Evolutionary conservation across 2,329 filamentous ascomycete genomes (phyloP).

Genomic region (Penicillium griseofulvum): DNA sequence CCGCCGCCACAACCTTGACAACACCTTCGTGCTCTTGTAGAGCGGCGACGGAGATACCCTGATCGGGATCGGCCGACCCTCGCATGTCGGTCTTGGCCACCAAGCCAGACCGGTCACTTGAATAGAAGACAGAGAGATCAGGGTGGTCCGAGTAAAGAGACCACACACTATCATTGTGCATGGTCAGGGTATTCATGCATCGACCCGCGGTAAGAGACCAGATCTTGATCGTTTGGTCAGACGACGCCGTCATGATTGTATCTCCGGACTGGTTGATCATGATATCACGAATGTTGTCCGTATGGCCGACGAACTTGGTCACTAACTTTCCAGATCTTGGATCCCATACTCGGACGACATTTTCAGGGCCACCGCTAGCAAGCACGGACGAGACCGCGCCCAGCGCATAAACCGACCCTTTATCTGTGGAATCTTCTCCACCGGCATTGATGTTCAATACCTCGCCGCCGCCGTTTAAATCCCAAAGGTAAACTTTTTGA

Average conservation of each 20-base stretch:
- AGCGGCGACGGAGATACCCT: constrained; percentile 85
- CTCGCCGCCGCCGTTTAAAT: constrained; percentile 82
- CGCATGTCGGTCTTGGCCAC: constrained; percentile 96
- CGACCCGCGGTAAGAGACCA: constrained; percentile 94
- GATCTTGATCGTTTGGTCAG: constrained; percentile 95
- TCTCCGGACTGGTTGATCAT: constrained; percentile 85
- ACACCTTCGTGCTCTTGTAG: constrained; percentile 82
- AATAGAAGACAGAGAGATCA: constrained; percentile 86
- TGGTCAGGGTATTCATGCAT: constrained; percentile 96
- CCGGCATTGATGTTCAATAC: constrained; percentile 73
- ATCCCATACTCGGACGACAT: constrained; percentile 89
- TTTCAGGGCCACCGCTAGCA: constrained; percentile 91
- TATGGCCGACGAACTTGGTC: constrained; percentile 95
- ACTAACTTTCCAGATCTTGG: constrained; percentile 82
- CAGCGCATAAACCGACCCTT: constrained; percentile 92
- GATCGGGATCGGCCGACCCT: constrained; percentile 72
- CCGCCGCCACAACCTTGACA: constrained; percentile 59
- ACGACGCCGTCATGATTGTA: constrained; percentile 88
- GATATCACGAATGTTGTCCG: constrained; percentile 88
- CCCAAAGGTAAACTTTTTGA: constrained; percentile 89
- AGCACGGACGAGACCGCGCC: constrained; percentile 76
- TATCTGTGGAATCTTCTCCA: constrained; percentile 78
- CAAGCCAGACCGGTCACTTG: constrained; percentile 83
- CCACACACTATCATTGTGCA: constrained; percentile 99
- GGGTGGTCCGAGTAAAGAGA: constrained; percentile 88